Evolutionary conservation across 139 green algal genomes (phyloP).

Genomic region (Deuterostichococcus epilithicus): DNA sequence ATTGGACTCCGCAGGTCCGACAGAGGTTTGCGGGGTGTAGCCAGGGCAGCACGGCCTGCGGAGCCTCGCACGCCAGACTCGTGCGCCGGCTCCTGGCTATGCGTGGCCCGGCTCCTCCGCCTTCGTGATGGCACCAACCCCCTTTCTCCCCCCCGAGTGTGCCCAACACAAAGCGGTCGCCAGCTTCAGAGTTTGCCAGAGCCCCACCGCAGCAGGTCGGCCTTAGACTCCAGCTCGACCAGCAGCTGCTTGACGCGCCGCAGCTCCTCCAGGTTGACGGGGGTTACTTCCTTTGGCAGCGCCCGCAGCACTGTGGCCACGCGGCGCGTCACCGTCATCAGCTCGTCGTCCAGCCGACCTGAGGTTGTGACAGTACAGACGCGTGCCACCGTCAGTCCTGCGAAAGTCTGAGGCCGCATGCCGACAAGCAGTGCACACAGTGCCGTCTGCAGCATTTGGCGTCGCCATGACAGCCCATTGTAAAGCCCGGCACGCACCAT

Average conservation of each 20-base stretch:
- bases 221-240: slow-evolving; percentile 84
- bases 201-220: slow-evolving; percentile 47
- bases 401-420: background rate
- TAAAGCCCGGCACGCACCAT: background rate
- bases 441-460: too few species aligned
- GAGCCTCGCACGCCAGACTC: too few species aligned
- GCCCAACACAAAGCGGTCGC: too few species aligned
- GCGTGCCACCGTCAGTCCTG: background rate
- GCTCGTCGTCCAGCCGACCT: slow-evolving; percentile 82
- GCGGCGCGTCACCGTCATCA: slow-evolving; percentile 61
- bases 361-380: slow-evolving; percentile 2
- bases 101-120: too few species aligned
- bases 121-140: too few species aligned
- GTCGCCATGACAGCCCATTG: background rate
- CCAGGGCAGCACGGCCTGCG: too few species aligned
- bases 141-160: too few species aligned
- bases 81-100: too few species aligned
- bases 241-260: slow-evolving; percentile 81
- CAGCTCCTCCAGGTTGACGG: slow-evolving; percentile 91
- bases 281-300: slow-evolving; percentile 83
- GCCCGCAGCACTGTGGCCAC: slow-evolving; percentile 66
- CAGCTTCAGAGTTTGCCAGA: background rate
- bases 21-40: too few species aligned
- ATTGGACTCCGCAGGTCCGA: too few species aligned
- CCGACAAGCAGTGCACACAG: too few species aligned